Evolutionary conservation across 345 rosid species (phyloP), one percentile per base, ranked within the genome.

Genomic region (Garcia nutans): DNA sequence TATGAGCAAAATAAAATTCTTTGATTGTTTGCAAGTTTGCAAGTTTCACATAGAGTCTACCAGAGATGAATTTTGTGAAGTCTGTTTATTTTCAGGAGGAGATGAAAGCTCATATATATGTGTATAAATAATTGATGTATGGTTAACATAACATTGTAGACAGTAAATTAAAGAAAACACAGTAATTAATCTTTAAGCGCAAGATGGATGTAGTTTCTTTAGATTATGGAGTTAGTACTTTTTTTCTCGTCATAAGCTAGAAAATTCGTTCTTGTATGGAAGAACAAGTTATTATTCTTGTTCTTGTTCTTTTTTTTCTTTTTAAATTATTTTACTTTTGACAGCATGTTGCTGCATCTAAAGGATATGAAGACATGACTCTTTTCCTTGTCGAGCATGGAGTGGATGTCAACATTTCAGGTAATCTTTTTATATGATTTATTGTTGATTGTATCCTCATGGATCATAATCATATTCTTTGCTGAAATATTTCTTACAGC

Each of bases 271-370:
- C 52, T 54, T 70, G 19, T 31, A 70, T 16, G 10, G n/a, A 10
- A 56, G 41, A 58, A 24, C 16, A 49, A 47, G n/a, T n/a, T n/a
- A n/a, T n/a, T n/a, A n/a, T n/a, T n/a, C n/a, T n/a, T n/a, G n/a
- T n/a, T n/a, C n/a, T n/a, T n/a, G n/a, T n/a, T n/a, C n/a, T n/a
- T n/a, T n/a, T n/a, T n/a, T n/a, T n/a, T n/a, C n/a, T n/a, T n/a
- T n/a, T n/a, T n/a, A 63, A 50, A 41, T 33, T 19, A 23, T 41
- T 16, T 65, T 62, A 23, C 71, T 66, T 76, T 71, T 45, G 44
- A 71, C 89, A 92, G 98, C 96, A 94, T 65, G 84, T 91, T 77
- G 96, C 94, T 72, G 93, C 97, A 20, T 83, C 90, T 50, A 88
- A 80, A 84, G 98, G 98, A 68, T 84, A 86, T 72, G 90, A 87